Evolutionary conservation across 2,329 filamentous ascomycete species (phyloP).

Genomic region (Zalaria sp.): DNA sequence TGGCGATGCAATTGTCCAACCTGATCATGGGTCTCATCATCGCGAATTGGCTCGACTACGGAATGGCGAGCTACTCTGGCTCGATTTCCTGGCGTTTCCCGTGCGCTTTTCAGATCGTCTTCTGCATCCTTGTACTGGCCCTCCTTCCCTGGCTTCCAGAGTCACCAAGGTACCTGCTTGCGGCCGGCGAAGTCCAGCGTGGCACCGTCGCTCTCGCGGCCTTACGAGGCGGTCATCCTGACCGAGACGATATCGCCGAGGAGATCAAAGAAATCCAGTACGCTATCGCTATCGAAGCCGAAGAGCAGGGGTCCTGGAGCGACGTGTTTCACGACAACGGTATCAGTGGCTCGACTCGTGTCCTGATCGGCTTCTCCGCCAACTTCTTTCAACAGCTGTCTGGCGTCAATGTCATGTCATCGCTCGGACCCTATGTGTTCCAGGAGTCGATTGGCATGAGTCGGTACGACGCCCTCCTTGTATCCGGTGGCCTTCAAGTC

Average conservation of each 20-base stretch:
- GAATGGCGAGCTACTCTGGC: conserved; percentile 17
- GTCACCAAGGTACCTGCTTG: conserved; percentile 30
- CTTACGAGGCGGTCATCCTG: neutral
- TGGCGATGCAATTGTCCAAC: conserved; percentile 39
- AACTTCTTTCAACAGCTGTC: conserved; percentile 34
- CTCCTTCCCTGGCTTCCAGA: conserved; percentile 35
- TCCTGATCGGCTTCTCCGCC: conserved; percentile 24
- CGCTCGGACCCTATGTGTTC: conserved; percentile 3
- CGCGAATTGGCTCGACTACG: conserved; percentile 34
- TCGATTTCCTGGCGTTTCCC: conserved; percentile 38
- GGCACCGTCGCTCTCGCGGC: conserved; percentile 10
- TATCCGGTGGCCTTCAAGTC: conserved; percentile 13
- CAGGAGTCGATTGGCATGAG: conserved; percentile 2
- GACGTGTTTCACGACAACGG: conserved; percentile 20
- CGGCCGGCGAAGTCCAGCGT: conserved; percentile 6
- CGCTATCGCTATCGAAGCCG: conserved; percentile 12
- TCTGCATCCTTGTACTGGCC: conserved; percentile 34
- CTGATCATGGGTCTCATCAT: conserved; percentile 35
- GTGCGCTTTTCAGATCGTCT: conserved; percentile 39
- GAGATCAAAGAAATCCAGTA: conserved; percentile 9
- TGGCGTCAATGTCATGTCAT: conserved; percentile 24
- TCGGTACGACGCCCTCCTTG: conserved; percentile 6
- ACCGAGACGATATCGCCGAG: conserved; percentile 2
- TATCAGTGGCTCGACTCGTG: conserved; percentile 18
- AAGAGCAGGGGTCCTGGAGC: conserved; percentile 23